Evolutionary conservation across 139 green algal genomes (phyloP), one percentile per base, ranked within the genome.

Genomic region (Picocystis salinarum): DNA sequence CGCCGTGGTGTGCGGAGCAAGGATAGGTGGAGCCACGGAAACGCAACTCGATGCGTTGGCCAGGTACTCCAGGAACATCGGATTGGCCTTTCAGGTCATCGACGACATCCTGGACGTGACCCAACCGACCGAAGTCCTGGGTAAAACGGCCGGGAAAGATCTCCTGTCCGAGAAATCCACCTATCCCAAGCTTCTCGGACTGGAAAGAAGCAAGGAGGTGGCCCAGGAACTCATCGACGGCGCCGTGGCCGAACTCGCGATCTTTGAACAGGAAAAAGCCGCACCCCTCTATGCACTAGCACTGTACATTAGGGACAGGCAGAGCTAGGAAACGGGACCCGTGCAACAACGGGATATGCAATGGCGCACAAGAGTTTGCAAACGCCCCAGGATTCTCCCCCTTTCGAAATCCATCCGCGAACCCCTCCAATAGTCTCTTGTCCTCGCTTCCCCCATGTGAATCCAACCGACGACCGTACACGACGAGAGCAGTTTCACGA

Each of bases 111-210:
- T 86, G 10, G 49, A 56, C 48, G 55, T 45, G 4, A 61, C 45
- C 15, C 54, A 70, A 28, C 78, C 75, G 3, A 87, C 75, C 15
- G 84, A 96, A 65, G 54, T 85, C 62, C 67, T 98, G 31, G 89
- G 89, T 28, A 99, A 99, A 73, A 99, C 89, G 0, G 87, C 89
- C 1, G 89, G 79, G 37, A 99, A 99, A 70, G 89, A 99, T 58
- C 55, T 93, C 31, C 67, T 67, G 4, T 59, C 61, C 6, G 77
- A 85, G 63, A 99, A 99, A 68, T 83, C 87, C 22, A 99, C 89
- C 4, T 99, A 99, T 70, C 89, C 89, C 40, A 23, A 81, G 36
- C 70, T 92, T 42, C 61, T 91, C 39, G 83, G 73, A 33, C 50
- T 88, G 28, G 83, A 91, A 46, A 59, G 71, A 36, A 74, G 54